Evolutionary conservation across 2,329 filamentous ascomycete genomes (phyloP), one percentile per base, ranked within the genome.

Genomic region (Fusarium scirpi): DNA sequence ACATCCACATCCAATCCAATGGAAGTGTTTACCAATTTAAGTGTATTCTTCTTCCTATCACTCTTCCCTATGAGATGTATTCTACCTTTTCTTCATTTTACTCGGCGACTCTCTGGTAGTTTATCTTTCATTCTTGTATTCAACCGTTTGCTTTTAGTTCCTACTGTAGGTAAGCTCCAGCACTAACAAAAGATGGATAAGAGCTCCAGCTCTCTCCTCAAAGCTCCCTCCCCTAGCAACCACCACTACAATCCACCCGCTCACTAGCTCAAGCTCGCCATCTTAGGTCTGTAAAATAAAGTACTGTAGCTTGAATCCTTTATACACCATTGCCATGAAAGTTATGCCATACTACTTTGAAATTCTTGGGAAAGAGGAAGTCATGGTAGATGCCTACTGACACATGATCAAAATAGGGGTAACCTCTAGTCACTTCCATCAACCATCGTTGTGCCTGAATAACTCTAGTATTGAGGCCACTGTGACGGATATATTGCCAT

Each of bases 221-320:
- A 18, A 40, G 44, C 53, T 58, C 47, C 46, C 52, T 41, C 20
- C 61, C 48, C 25, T 52, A 61, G 43, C 62, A 62, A 62, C 62
- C 54, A 55, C 62, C 54, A 48, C 51, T 48, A 20, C 38, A 63
- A 25, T 27, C 58, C 59, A 48, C 51, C 30, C 59, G 48, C 59
- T 49, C 27, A 30, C 22, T 60, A 61, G 55, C 55, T 44, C 48
- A 32, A 52, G 47, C 47, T 65, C 30, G 20, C n/a, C 40, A 41
- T 66, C n/a, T 46, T 52, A 34, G 12, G 60, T 16, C 27, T 51
- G 29, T 45, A 27, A 29, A 25, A n/a, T 29, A 41, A 29, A n/a
- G 22, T 38, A 38, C 32, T 18, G 34, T 30, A 40, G 20, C 30
- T 47, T 61, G 25, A 58, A 29, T 58, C 22, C 12, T 18, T 27